Conservation (phyloP, 2,329 filamentous ascomycete species). For the Aspergillus tamarii region DNA sequence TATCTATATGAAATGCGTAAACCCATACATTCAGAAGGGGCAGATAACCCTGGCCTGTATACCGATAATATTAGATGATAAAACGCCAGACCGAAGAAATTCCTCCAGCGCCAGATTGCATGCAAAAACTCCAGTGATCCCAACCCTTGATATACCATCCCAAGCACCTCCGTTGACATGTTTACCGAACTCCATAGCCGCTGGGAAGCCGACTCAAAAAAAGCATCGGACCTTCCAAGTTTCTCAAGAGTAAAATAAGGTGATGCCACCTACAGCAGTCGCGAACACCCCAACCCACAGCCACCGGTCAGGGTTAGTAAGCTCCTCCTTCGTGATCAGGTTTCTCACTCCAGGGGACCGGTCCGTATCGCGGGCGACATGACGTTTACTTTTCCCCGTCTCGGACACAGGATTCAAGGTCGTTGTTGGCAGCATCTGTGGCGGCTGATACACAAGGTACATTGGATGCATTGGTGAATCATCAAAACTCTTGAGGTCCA, state of each 20-base stretch:
- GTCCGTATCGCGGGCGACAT: constrained; percentile 18
- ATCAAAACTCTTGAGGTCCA: constrained; percentile 67
- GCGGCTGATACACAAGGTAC: constrained; percentile 65
- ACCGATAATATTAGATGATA: background rate
- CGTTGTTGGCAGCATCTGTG: constrained; percentile 70
- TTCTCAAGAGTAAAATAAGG: constrained; percentile 37
- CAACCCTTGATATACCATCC: background rate
- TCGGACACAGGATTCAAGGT: constrained; percentile 63
- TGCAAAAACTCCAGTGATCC: constrained; percentile 4
- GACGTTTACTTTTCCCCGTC: constrained; percentile 42
- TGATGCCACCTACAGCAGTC: constrained; percentile 48
- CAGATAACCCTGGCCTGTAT: background rate
- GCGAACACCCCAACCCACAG: constrained; percentile 55
- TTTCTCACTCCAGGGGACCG: constrained; percentile 30
- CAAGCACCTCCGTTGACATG: background rate
- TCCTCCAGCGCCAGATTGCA: constrained; percentile 8
- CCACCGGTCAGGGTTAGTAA: constrained; percentile 46
- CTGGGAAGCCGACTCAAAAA: background rate
- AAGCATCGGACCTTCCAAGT: background rate
- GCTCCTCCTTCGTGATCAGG: constrained; percentile 35
- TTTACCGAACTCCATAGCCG: constrained; percentile 10
- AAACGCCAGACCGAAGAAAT: background rate
- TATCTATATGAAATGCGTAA: background rate
- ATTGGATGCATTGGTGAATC: constrained; percentile 69
- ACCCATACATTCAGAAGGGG: background rate